These are phyloP conservation scores for Myxozyma vanderwaltii DNA, from an alignment of 805 yeast genomes.

Conservation along the genomic window DNA sequence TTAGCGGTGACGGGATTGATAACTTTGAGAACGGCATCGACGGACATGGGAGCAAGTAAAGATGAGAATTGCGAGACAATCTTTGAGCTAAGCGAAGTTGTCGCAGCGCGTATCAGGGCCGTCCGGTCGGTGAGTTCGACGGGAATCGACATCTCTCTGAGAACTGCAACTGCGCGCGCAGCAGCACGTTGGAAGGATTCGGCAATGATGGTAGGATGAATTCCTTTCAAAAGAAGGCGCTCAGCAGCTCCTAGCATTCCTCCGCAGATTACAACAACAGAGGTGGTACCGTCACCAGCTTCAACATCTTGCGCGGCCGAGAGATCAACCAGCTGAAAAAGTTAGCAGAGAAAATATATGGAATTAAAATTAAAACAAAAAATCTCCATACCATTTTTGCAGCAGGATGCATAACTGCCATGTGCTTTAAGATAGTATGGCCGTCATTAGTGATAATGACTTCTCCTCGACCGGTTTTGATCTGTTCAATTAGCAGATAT, in stretches of 20 bases:
- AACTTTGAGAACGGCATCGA: conserved; percentile 85
- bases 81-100: conserved; percentile 90
- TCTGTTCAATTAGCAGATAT: conserved; percentile 38
- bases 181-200: conserved; percentile 94
- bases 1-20: conserved; percentile 58
- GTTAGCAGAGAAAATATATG: neutral
- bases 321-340: conserved; percentile 69
- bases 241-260: conserved; percentile 95
- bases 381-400: conserved; percentile 87
- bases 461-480: conserved; percentile 88
- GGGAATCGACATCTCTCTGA: conserved; percentile 80
- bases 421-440: conserved; percentile 91
- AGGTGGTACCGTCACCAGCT: conserved; percentile 99
- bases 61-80: conserved; percentile 92
- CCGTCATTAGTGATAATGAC: conserved; percentile 97
- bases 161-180: conserved; percentile 72
- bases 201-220: conserved; percentile 93
- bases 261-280: conserved; percentile 94
- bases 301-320: conserved; percentile 98
- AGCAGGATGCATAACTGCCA: conserved; percentile 99
- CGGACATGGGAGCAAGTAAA: conserved; percentile 87
- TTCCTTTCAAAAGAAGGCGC: conserved; percentile 77
- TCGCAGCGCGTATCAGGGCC: conserved; percentile 85
- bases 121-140: conserved; percentile 80
- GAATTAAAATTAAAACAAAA: too few species aligned